Evolutionary conservation across 1,284 basidiomycete genomes (phyloP).

Genomic region (Naganishia cerealis): DNA sequence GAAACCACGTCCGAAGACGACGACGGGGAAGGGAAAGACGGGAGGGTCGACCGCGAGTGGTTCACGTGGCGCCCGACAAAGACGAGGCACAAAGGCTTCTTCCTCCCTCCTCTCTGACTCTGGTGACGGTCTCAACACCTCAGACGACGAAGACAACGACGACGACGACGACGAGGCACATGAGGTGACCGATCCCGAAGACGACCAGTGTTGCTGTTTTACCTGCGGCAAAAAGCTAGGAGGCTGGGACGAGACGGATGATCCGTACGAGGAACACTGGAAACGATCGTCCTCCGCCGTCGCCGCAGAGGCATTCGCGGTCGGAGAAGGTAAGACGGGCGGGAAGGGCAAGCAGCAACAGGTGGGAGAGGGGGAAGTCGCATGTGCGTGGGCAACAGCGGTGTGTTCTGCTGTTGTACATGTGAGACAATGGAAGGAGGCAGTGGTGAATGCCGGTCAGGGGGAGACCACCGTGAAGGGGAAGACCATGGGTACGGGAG

Average conservation of each 20-base stretch:
- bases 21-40: constrained; percentile 61
- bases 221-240: constrained; percentile 71
- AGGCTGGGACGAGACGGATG: constrained; percentile 75
- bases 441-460: too few species aligned
- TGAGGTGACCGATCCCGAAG: not conserved
- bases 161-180: constrained; percentile 12
- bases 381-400: constrained; percentile 72
- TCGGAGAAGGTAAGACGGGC: not conserved
- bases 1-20: too few species aligned
- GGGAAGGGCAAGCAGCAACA: not conserved
- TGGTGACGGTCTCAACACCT: constrained; percentile 53
- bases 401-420: constrained; percentile 64
- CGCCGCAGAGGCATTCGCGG: not conserved
- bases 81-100: not conserved
- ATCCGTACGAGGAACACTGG: constrained; percentile 73
- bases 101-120: constrained; percentile 54
- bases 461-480: too few species aligned
- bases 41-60: too few species aligned
- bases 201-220: constrained; percentile 62
- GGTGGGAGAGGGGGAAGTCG: constrained; percentile 3
- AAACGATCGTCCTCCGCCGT: constrained; percentile 56
- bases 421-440: constrained; percentile 34
- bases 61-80: constrained; percentile 37
- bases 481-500: not conserved
- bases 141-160: constrained; percentile 33